phyloP scores from a whole-genome alignment of 257 asterid species.

The Penstemon barbatus region DNA sequence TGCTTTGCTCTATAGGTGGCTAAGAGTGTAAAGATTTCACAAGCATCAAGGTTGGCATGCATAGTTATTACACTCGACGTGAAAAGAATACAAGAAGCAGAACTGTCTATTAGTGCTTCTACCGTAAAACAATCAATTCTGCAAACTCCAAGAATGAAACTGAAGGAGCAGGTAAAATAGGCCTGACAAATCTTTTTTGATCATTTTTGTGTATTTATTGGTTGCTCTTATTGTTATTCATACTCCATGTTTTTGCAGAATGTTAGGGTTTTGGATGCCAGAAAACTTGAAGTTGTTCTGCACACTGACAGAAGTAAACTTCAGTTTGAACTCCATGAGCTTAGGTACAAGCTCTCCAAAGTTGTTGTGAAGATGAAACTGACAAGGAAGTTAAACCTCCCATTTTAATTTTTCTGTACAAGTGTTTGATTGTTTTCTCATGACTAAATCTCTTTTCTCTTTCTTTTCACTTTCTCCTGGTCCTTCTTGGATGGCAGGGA shows the following conservation, averaged over 20 bases:
- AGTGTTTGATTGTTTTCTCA: constrained; percentile 5
- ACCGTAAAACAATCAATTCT: constrained; percentile 73
- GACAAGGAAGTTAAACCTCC: constrained; percentile 21
- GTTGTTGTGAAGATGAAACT: constrained; percentile 80
- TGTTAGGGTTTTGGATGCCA: constrained; percentile 47
- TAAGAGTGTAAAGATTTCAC: constrained; percentile 68
- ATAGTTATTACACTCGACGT: constrained; percentile 71
- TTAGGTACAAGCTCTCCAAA: constrained; percentile 63
- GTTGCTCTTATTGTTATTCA: constrained; percentile 6
- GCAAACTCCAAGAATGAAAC: constrained; percentile 57
- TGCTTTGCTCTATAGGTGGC: constrained; percentile 63
- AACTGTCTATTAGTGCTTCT: constrained; percentile 59
- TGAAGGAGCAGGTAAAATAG: constrained; percentile 61
- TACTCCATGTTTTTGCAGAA: constrained; percentile 50
- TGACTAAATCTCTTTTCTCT: constrained; percentile 1
- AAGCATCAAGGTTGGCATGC: constrained; percentile 61
- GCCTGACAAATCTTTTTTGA: constrained; percentile 13
- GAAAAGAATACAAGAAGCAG: constrained; percentile 62
- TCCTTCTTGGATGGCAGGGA: constrained; percentile 57
- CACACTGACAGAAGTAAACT: constrained; percentile 51
- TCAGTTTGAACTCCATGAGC: constrained; percentile 66
- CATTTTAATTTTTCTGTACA: not conserved
- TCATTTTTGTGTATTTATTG: constrained; percentile 8
- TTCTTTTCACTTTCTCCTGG: constrained; percentile 7
- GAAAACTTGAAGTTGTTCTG: constrained; percentile 61